Percentiles rank a stretch among this genome's conserved stretches.
Conservation (phyloP, 805 yeast species). For the Scheffersomyces lignosus region DNA sequence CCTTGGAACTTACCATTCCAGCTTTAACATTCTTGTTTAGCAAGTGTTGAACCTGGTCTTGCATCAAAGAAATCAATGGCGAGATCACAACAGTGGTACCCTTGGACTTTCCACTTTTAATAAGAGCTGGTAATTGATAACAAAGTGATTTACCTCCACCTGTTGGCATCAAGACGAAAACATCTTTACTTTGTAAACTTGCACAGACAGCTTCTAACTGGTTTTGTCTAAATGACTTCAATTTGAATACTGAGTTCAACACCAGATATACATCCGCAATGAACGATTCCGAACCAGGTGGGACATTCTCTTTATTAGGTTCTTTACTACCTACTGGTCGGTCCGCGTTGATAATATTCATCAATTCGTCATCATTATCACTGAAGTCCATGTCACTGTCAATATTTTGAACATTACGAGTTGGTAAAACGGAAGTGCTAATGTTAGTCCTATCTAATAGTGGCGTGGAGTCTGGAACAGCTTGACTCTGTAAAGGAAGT, state of each 20-base stretch:
- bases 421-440: neutral
- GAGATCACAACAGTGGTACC: slow-evolving; percentile 93
- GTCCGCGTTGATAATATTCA: slow-evolving; percentile 12
- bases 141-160: slow-evolving; percentile 98
- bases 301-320: slow-evolving; percentile 17
- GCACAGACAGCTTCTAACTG: slow-evolving; percentile 87
- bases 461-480: neutral
- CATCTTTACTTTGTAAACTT: slow-evolving; percentile 75
- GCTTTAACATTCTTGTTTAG: slow-evolving; percentile 69
- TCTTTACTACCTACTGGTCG: slow-evolving; percentile 9
- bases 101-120: slow-evolving; percentile 66
- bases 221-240: slow-evolving; percentile 71
- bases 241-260: slow-evolving; percentile 59
- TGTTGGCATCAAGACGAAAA: slow-evolving; percentile 95
- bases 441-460: no score
- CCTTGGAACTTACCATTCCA: slow-evolving; percentile 83
- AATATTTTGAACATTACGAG: slow-evolving; percentile 7
- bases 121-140: slow-evolving; percentile 91
- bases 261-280: slow-evolving; percentile 64
- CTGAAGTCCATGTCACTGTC: slow-evolving; percentile 21
- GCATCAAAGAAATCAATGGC: slow-evolving; percentile 94
- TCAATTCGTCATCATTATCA: slow-evolving; percentile 35
- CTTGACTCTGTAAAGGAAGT: neutral
- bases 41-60: slow-evolving; percentile 90
- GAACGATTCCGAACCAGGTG: slow-evolving; percentile 49